Base-by-base conservation (phyloP, 257 asterid genomes). In the Petrea volubilis region DNA sequence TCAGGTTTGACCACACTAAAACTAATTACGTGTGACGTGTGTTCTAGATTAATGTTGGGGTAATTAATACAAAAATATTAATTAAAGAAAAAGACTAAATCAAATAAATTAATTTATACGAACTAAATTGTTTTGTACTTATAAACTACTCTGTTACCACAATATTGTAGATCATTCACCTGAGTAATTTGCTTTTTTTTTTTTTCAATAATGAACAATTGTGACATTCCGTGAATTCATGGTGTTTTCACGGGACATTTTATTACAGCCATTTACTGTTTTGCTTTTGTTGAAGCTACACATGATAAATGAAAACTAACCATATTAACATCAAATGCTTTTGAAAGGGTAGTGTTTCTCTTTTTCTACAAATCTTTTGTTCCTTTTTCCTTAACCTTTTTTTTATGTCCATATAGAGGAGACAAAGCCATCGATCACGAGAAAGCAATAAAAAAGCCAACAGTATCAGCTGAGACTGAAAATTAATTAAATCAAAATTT, bases 201-300 rank as follows among this genome's bases (percentile, higher is more conserved):
- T 72, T 33, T 29, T 76, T 24, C 53, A 38, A 24, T 67, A 46
- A 21, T 66, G 24, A 64, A 59, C 25, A 23, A 38, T 59, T 29
- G n/a, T 47, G 9, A 47, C 59, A 57, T 69, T 85, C 82, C 75
- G 64, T 74, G 83, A 70, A 34, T 68, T 59, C 24, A 65, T 73
- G 74, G 67, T 40, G 40, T 29, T 59, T 51, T 82, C 93, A 87
- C 90, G 88, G 68, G 90, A 71, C 70, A 53, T 8, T 12, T 31
- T 28, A 36, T 64, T 44, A 77, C 52, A 77, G 64, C 84, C 86
- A 77, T 73, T 57, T 50, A 53, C 57, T 58, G 49, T 56, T 33
- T 33, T 74, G 68, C 79, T 74, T 77, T 64, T 72, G 57, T 56
- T 64, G 51, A 63, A 18, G 24, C 43, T 38, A 20, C 52, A 62